Conservation (phyloP, 1,139 yeast species). For the Meyerozyma smithsonii region DNA sequence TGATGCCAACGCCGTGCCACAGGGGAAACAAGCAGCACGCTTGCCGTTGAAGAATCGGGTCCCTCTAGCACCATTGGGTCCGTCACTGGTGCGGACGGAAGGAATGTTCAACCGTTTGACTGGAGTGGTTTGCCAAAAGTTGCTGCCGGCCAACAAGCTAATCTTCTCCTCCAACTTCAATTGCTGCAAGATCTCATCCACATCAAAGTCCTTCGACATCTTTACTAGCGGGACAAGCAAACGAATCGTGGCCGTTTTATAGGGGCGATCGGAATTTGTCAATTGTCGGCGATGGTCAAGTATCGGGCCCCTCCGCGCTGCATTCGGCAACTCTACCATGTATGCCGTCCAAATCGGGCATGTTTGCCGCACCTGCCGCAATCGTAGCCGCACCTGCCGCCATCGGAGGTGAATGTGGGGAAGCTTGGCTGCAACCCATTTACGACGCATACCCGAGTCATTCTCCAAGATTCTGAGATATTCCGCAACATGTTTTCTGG, state of each 20-base stretch:
- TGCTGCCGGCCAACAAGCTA: constrained; percentile 10
- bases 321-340: background rate
- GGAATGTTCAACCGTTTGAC: constrained; percentile 12
- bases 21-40: constrained; percentile 26
- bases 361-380: background rate
- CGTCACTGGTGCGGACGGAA: constrained; percentile 9
- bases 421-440: too few species aligned
- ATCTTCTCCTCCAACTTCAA: constrained; percentile 12
- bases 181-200: constrained; percentile 10
- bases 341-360: background rate
- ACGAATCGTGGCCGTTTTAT: background rate
- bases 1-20: constrained; percentile 42
- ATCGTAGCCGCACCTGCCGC: too few species aligned
- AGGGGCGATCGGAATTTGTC: background rate
- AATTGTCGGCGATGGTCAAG: too few species aligned
- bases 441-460: too few species aligned
- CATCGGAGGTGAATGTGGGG: too few species aligned
- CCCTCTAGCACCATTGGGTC: constrained; percentile 13
- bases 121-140: constrained; percentile 12
- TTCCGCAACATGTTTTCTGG: too few species aligned
- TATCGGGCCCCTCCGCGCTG: background rate
- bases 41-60: constrained; percentile 10
- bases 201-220: constrained; percentile 7
- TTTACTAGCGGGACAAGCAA: background rate
- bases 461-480: too few species aligned